These are phyloP conservation scores for Ophiognomonia clavigignenti-juglandacearum DNA, from an alignment of 2,329 filamentous ascomycete species.

Conservation along the genomic window DNA sequence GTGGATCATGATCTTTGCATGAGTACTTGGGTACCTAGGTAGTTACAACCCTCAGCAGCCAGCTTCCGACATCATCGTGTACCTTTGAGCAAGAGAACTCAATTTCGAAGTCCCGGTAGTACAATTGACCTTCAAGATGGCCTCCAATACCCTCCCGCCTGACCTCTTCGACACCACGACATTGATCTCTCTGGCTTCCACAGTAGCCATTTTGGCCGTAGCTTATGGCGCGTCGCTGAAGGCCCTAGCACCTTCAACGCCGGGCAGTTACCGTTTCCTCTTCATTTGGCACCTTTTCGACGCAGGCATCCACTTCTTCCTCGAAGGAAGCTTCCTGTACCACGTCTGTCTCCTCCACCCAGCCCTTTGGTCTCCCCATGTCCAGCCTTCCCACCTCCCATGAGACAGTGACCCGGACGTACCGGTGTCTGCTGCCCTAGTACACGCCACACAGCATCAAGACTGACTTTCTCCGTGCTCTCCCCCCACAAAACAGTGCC, in stretches of 20 bases:
- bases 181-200: conserved; percentile 52
- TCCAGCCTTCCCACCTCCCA: neutral
- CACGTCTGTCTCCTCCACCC: conserved; percentile 37
- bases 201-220: conserved; percentile 45
- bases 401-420: too few relatives aligned
- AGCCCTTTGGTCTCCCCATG: neutral
- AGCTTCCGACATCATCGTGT: too few relatives aligned
- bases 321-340: conserved; percentile 89
- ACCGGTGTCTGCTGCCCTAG: too few relatives aligned
- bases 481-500: conserved; percentile 45
- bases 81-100: too few relatives aligned
- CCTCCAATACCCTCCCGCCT: conserved; percentile 33
- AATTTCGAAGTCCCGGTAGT: neutral
- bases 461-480: neutral
- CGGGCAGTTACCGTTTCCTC: conserved; percentile 62
- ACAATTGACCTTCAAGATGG: conserved; percentile 2
- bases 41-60: too few relatives aligned
- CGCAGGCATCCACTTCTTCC: conserved; percentile 82
- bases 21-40: too few relatives aligned
- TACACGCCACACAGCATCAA: too few relatives aligned
- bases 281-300: conserved; percentile 97
- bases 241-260: conserved; percentile 43
- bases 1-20: too few relatives aligned
- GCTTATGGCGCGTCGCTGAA: conserved; percentile 45
- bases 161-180: conserved; percentile 58